Percentiles rank a stretch among this genome's conserved stretches.
These are phyloP conservation scores for Talaromyces liani DNA, from an alignment of 495 filamentous ascomycete species.

Conservation along the genomic window DNA sequence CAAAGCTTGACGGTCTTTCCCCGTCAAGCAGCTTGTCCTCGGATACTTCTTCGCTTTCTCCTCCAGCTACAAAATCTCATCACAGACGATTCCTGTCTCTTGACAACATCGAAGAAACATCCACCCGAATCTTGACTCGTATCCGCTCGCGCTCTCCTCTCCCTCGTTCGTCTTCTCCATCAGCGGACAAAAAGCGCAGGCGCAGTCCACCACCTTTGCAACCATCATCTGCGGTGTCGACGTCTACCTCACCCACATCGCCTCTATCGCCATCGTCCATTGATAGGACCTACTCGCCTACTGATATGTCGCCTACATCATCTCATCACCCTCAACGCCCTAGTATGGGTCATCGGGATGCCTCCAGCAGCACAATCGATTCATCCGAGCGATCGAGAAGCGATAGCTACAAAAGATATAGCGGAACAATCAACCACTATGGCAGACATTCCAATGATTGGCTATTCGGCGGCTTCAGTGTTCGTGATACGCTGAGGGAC, in stretches of 20 bases:
- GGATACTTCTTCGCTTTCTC: not conserved
- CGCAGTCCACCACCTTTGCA: not conserved
- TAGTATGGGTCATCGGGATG: not conserved
- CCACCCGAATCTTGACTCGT: not conserved
- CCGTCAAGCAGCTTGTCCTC: constrained; percentile 4
- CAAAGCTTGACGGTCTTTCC: not conserved
- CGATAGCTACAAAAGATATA: constrained; percentile 34
- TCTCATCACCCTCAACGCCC: not conserved
- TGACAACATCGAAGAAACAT: not conserved
- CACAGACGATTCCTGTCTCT: constrained; percentile 6
- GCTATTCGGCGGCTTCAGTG: constrained; percentile 42
- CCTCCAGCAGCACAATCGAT: not conserved
- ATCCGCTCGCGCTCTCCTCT: constrained; percentile 9
- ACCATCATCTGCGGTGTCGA: not conserved
- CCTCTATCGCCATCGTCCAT: not conserved
- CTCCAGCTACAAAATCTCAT: not conserved
- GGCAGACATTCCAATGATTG: constrained; percentile 45
- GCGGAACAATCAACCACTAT: constrained; percentile 34
- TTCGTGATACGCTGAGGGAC: constrained; percentile 39
- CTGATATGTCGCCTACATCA: not conserved
- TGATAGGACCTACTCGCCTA: not conserved
- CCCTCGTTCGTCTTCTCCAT: not conserved
- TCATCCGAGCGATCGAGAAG: constrained; percentile 16
- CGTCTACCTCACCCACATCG: not conserved
- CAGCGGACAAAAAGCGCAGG: not conserved